A percentile compares a stretch with the other conserved stretches of the same genome.
Evolutionary conservation across 176 grass and related monocot genomes (phyloP).

Genomic region (Panicum miliaceum): DNA sequence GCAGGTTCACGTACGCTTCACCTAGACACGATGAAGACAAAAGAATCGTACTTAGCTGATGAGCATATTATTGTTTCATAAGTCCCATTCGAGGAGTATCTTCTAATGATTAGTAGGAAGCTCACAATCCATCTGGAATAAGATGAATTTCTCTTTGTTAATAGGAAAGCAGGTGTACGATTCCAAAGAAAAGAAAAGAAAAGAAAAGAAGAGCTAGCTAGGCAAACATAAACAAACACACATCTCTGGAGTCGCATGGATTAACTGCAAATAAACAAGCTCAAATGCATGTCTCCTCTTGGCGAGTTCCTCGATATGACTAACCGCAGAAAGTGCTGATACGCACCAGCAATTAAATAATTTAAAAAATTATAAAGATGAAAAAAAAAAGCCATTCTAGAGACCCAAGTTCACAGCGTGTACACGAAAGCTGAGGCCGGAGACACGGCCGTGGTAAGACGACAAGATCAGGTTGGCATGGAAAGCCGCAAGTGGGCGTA

Average conservation of each 20-base stretch:
- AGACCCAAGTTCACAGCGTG: not conserved
- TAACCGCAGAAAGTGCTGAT: not conserved
- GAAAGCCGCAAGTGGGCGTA: constrained; percentile 22
- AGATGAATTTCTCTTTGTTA: not conserved
- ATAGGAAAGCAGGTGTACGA: constrained; percentile 3
- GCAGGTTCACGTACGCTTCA: constrained; percentile 23
- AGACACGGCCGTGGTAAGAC: not conserved
- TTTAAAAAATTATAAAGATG: too few species aligned
- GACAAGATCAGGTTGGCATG: constrained; percentile 30
- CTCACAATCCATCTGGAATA: not conserved
- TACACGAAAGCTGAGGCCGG: not conserved
- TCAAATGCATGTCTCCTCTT: not conserved
- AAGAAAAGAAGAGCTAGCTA: too few species aligned
- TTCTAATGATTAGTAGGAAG: not conserved
- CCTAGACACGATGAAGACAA: constrained; percentile 14
- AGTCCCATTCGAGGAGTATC: not conserved
- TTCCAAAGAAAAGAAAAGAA: not conserved
- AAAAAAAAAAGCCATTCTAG: not conserved
- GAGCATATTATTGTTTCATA: not conserved
- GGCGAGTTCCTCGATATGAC: not conserved
- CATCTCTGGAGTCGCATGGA: not conserved
- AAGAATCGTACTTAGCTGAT: not conserved
- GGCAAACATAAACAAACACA: not conserved
- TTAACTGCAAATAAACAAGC: not conserved
- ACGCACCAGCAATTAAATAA: not conserved